These are phyloP conservation scores for Spergularia azorica DNA, from an alignment of 179 eudicot species.

Conservation along the genomic window DNA sequence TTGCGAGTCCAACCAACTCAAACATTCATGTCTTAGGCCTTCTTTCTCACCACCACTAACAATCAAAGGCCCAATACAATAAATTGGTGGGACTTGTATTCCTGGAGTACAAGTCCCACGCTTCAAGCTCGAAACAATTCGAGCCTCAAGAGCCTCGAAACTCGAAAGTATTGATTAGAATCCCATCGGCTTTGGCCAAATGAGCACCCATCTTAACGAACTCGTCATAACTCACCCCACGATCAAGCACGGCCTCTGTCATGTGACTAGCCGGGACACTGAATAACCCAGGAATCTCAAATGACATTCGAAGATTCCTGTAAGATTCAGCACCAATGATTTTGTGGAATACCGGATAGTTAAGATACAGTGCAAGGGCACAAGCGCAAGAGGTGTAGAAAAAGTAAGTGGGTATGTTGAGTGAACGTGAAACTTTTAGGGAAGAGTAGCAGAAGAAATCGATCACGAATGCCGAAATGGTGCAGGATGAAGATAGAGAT, in stretches of 20 bases:
- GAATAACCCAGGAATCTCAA: constrained; percentile 34
- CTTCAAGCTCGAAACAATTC: constrained; percentile 25
- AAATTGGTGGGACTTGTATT: constrained; percentile 21
- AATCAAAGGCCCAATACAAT: constrained; percentile 31
- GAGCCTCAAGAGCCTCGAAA: constrained; percentile 38
- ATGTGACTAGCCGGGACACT: constrained; percentile 31
- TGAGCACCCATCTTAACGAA: constrained; percentile 27
- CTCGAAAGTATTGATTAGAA: constrained; percentile 42
- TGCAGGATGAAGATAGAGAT: not conserved
- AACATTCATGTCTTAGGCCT: constrained; percentile 31
- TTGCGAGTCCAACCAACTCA: constrained; percentile 56
- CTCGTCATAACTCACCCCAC: constrained; percentile 29
- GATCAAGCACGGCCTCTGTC: constrained; percentile 42
- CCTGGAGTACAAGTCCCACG: constrained; percentile 25
- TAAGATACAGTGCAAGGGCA: constrained; percentile 27
- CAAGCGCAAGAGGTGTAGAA: constrained; percentile 37
- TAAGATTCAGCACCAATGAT: not conserved
- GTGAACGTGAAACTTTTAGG: constrained; percentile 17
- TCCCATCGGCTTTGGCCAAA: constrained; percentile 34
- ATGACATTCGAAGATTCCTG: constrained; percentile 13
- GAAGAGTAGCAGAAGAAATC: constrained; percentile 41
- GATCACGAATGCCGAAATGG: constrained; percentile 25
- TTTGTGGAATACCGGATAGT: constrained; percentile 27
- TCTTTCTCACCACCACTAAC: constrained; percentile 15
- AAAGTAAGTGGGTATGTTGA: constrained; percentile 31